phyloP scores from a whole-genome alignment of 2,329 filamentous ascomycete genomes.

The Colletotrichum sp. region DNA sequence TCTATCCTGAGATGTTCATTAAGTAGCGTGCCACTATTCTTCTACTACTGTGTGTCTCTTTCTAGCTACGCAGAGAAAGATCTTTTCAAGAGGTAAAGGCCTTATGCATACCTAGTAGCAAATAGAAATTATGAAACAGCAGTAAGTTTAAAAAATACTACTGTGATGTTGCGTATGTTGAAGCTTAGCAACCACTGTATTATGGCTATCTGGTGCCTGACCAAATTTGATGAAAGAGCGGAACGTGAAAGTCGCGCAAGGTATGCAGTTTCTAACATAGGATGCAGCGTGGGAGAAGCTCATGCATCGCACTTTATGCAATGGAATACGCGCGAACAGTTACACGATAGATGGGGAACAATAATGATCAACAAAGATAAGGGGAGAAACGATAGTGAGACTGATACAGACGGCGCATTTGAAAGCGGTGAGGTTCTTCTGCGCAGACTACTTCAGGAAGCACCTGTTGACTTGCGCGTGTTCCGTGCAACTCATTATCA shows the following conservation, averaged over 20 bases:
- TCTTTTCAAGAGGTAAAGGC: neutral
- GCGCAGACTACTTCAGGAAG: neutral
- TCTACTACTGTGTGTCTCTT: neutral
- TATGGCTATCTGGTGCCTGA: too few species aligned
- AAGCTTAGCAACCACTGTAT: neutral
- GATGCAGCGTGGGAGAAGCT: neutral
- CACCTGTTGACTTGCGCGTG: neutral
- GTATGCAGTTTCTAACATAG: rapidly evolving
- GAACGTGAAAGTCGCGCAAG: neutral
- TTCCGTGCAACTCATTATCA: rapidly evolving
- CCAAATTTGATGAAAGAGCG: too few species aligned
- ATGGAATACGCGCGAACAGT: rapidly evolving
- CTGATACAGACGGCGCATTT: rapidly evolving
- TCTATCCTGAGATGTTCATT: neutral
- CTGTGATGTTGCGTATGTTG: neutral
- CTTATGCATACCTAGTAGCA: too few species aligned
- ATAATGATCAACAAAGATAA: neutral
- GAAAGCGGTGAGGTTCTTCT: neutral
- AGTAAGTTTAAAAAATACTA: neutral
- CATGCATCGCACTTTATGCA: rapidly evolving
- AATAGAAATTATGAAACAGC: neutral
- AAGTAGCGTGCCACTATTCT: rapidly evolving
- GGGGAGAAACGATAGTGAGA: rapidly evolving
- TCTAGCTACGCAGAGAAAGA: neutral
- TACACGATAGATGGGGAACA: rapidly evolving